Base-by-base conservation (phyloP, 2,329 filamentous ascomycete genomes). In the Alternaria sp. region DNA sequence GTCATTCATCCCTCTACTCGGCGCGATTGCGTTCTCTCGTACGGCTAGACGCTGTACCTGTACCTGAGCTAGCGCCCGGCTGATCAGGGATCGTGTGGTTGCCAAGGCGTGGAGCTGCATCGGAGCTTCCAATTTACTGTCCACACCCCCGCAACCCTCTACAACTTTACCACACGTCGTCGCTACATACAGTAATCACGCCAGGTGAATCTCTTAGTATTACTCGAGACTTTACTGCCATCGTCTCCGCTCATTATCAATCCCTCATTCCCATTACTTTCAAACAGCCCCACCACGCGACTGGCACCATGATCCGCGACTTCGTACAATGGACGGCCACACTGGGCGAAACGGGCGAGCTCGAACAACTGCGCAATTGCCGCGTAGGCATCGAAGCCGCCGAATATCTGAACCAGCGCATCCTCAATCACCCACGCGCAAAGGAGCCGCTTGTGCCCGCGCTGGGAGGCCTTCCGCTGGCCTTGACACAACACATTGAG, bases 371-470 rank as follows among this genome's bases (percentile, higher is more conserved):
- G 71, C 88, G 91, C 76, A 90, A 90, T 77, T 88, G 88, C 64
- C 87, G 90, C 57, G 87, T 97, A 73, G 94, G 90, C 68, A 89
- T 98, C 74, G 94, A 97, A 83, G 96, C 95, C 59, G 91, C 92
- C 57, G 91, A 96, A 81, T 98, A 96, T 80, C 88, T 99, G 68
- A 87, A 91, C 78, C 71, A 69, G 54, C 89, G 90, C 63, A 87
- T 97, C 69, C 88, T 97, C 73, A 74, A 75, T 61, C 73, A 74
- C 19, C 68, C 72, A 15, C 72, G 70, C 60, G 90, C 88, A 49
- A 91, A 92, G 76, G 96, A 99, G 80, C 94, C 95, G 45, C 89
- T 99, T 32, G 87, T 98, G 32, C 89, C 93, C 59, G 96, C 96
- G 21, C 88, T 98, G 51, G 96, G 95, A 54, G 96, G 96, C 61